phyloP scores from a whole-genome alignment of 495 filamentous ascomycete species.

The Terfezia claveryi region DNA sequence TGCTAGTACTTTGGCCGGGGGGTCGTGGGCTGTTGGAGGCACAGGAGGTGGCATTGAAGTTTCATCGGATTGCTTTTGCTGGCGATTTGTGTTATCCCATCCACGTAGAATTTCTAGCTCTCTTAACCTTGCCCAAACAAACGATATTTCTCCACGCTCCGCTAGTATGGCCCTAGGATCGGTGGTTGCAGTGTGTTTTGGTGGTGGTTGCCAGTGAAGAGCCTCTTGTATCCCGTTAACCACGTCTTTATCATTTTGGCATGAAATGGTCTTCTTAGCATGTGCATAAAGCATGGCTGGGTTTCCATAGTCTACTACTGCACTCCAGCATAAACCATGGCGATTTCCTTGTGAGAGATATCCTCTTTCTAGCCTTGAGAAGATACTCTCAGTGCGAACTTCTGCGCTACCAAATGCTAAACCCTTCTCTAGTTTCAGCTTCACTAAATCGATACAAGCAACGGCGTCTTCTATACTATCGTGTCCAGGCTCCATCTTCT shows the following conservation, averaged over 20 bases:
- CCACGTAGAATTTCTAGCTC: conserved; percentile 45
- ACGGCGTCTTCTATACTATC: conserved; percentile 80
- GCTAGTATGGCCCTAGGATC: conserved; percentile 38
- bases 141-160: conserved; percentile 52
- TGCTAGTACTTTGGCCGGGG: conserved; percentile 19
- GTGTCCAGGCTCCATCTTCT: conserved; percentile 34
- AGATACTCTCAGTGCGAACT: conserved; percentile 57
- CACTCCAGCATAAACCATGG: conserved; percentile 25
- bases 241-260: conserved; percentile 52
- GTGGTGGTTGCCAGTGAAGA: neutral
- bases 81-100: neutral
- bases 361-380: conserved; percentile 50
- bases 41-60: neutral
- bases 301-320: conserved; percentile 74
- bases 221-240: conserved; percentile 37
- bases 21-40: conserved; percentile 7
- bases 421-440: conserved; percentile 85
- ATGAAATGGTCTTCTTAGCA: conserved; percentile 50
- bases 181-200: conserved; percentile 36
- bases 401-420: conserved; percentile 60
- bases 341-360: conserved; percentile 34
- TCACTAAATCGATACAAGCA: conserved; percentile 77
- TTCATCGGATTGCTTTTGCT: neutral
- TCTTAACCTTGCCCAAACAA: conserved; percentile 72
- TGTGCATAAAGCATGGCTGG: conserved; percentile 52